Conservation (phyloP, 2,329 filamentous ascomycete genomes). For the Arthrobotrys conoides region DNA sequence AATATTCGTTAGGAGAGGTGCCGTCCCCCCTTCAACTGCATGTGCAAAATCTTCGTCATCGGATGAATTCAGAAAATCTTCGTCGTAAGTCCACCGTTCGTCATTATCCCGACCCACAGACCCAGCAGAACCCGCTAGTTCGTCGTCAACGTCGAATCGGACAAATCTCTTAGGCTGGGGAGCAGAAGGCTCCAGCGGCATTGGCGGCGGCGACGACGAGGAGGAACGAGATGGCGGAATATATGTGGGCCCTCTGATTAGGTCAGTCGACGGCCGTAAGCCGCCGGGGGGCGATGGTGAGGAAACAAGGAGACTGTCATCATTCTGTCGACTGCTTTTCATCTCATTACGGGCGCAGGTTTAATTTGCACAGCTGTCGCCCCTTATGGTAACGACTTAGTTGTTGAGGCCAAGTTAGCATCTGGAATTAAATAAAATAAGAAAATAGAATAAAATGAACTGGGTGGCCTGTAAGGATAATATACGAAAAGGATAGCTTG, state of each 20-base stretch:
- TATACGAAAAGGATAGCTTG: conserved; percentile 11
- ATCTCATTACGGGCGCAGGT: conserved; percentile 55
- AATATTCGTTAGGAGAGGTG: conserved; percentile 84
- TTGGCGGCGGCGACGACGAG: conserved; percentile 3
- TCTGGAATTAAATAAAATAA: not conserved
- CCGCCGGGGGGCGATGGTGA: conserved; percentile 43
- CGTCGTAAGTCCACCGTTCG: conserved; percentile 72
- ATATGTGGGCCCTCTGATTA: not conserved
- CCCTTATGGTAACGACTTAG: not conserved
- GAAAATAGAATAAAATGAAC: not conserved
- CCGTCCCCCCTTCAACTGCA: conserved; percentile 67
- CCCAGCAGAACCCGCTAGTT: not conserved
- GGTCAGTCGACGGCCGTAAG: conserved; percentile 8
- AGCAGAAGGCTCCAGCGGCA: conserved; percentile 9
- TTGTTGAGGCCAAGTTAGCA: conserved; percentile 19
- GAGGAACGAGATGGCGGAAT: not conserved
- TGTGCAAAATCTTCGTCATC: conserved; percentile 65
- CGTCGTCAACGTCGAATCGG: conserved; percentile 44
- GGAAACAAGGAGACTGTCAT: conserved; percentile 38
- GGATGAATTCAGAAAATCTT: conserved; percentile 72
- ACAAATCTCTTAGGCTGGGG: conserved; percentile 50
- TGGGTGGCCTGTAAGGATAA: conserved; percentile 1
- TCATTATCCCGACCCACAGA: conserved; percentile 60
- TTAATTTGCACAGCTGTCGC: conserved; percentile 11
- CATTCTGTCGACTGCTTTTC: conserved; percentile 57